Evolutionary conservation across 257 asterid species (phyloP), one percentile per base, ranked within the genome.

Genomic region (Salvia hispanica): DNA sequence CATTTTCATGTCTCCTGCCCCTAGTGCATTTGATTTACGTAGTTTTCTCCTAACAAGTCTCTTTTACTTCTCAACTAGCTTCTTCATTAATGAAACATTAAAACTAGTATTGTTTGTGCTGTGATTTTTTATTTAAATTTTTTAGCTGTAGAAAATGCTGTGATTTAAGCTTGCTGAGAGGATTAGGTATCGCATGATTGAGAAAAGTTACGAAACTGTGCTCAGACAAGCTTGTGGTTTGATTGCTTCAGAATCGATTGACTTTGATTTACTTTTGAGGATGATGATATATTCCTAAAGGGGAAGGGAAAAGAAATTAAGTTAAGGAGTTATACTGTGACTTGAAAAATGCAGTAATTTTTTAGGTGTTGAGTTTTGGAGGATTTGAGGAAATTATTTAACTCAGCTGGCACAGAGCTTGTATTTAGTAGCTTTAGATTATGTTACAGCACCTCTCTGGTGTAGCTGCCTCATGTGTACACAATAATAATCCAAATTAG

Each of bases 111-210:
- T 64, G 25, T 25, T 25, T 25, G 31, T 25, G 31, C 2, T 25
- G 57, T 70, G 68, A 12, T 43, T 42, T 39, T 25, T 68, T 15
- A 31, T 0, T 50, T 50, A 59, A 58, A 65, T 64, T 55, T 67
- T 25, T 25, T 62, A 54, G 79, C 70, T 42, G 40, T 36, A 18
- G 66, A 39, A 67, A 50, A 48, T 69, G 76, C 70, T 25, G 54
- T 71, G 11, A 21, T 61, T 66, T 31, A 5, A 53, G 74, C 47
- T 31, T 25, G 58, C 10, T 55, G 65, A 40, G 62, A 33, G 62
- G 62, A 7, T 39, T 52, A 14, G 10, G 52, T 48, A n/a, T 58
- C 39, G 59, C 64, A 45, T 14, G 14, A 16, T 64, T 55, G 64
- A 54, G 75, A 47, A 64, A 25, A 51, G 56, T 34, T 55, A 45